These are phyloP conservation scores for Fusarium cicatricum DNA, from an alignment of 2,329 filamentous ascomycete genomes.

Conservation along the genomic window DNA sequence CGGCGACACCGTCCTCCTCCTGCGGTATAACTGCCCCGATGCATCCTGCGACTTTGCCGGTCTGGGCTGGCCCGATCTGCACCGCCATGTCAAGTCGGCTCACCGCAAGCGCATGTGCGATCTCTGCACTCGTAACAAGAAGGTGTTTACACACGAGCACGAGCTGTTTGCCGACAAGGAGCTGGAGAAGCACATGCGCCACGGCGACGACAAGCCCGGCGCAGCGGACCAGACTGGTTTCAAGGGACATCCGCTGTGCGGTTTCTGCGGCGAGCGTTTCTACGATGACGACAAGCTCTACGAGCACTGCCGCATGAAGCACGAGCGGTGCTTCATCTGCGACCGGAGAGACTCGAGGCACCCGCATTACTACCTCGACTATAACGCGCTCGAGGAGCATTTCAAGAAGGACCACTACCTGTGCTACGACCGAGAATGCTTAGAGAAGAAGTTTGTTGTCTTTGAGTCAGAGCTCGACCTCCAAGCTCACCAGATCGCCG, in stretches of 20 bases:
- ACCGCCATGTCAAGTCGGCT: conserved; percentile 79
- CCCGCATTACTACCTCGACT: conserved; percentile 92
- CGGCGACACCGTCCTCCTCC: conserved; percentile 85
- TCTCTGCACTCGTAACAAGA: conserved; percentile 91
- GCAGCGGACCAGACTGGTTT: conserved; percentile 94
- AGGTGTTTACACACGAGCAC: conserved; percentile 98
- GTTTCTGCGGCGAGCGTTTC: conserved; percentile 90
- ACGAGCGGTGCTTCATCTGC: conserved; percentile 95
- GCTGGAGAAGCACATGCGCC: conserved; percentile 85
- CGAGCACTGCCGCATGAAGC: conserved; percentile 89
- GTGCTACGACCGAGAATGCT: conserved; percentile 84
- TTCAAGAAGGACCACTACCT: conserved; percentile 88
- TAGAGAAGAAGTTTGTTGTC: conserved; percentile 98
- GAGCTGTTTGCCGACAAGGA: conserved; percentile 86
- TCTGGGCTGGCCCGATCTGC: conserved; percentile 65
- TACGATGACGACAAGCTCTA: conserved; percentile 97
- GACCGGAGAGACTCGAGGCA: conserved; percentile 74
- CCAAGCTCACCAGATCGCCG: conserved; percentile 88
- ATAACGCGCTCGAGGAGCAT: conserved; percentile 84
- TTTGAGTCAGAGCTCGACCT: conserved; percentile 95
- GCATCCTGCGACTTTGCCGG: conserved; percentile 81
- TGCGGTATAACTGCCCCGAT: conserved; percentile 96
- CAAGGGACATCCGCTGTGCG: conserved; percentile 93
- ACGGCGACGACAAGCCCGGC: conserved; percentile 90
- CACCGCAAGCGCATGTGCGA: conserved; percentile 94